These are phyloP conservation scores for Boechera retrofracta DNA, from an alignment of 345 rosid species.

Conservation along the genomic window DNA sequence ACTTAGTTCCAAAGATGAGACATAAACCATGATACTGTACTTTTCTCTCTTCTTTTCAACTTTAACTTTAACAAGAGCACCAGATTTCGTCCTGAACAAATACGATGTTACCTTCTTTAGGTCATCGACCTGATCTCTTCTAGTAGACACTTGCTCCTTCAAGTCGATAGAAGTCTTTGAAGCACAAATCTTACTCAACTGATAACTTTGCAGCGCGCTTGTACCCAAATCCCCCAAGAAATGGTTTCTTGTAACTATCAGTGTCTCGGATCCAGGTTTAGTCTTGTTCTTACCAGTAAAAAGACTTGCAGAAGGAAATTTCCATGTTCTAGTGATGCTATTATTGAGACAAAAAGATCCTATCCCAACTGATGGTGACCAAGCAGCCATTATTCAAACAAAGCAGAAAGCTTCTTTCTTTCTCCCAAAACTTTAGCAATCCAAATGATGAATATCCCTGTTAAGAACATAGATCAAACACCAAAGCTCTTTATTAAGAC, in stretches of 20 bases:
- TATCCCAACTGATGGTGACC: slow-evolving; percentile 48
- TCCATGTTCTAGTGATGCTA: slow-evolving; percentile 50
- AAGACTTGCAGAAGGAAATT: slow-evolving; percentile 38
- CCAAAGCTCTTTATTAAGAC: slow-evolving; percentile 10
- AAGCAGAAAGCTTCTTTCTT: slow-evolving; percentile 27
- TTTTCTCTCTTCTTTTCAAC: slow-evolving; percentile 60
- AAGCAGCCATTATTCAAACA: slow-evolving; percentile 56
- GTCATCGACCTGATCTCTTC: slow-evolving; percentile 47
- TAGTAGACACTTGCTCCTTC: slow-evolving; percentile 48
- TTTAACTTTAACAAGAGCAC: slow-evolving; percentile 69
- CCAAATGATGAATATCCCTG: slow-evolving; percentile 31
- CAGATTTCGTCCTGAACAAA: slow-evolving; percentile 72
- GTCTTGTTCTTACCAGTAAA: slow-evolving; percentile 37
- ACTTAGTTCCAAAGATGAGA: slow-evolving; percentile 56
- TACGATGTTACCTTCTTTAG: slow-evolving; percentile 54
- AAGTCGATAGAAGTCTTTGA: slow-evolving; percentile 57
- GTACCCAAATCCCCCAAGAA: slow-evolving; percentile 38
- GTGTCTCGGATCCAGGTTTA: slow-evolving; percentile 36
- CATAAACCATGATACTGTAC: slow-evolving; percentile 62
- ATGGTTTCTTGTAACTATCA: slow-evolving; percentile 38
- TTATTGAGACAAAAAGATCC: slow-evolving; percentile 44
- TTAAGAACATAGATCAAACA: slow-evolving; percentile 14
- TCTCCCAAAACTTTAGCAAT: slow-evolving; percentile 26
- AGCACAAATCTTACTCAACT: slow-evolving; percentile 52
- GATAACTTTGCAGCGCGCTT: slow-evolving; percentile 35